phyloP scores from a whole-genome alignment of 345 rosid genomes.

The Schrenkiella parvula region DNA sequence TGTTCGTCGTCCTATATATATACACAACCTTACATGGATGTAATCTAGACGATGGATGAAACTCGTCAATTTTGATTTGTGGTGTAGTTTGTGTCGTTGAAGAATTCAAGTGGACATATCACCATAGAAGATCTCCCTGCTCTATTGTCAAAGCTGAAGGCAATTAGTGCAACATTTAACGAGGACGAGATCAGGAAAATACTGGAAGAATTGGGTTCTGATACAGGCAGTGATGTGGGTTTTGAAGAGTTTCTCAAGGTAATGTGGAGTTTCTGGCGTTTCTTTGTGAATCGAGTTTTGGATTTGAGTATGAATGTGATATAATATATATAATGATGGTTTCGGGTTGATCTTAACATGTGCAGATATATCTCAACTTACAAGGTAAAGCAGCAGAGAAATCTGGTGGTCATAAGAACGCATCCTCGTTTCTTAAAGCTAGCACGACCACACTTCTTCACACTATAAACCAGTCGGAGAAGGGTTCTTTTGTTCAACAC shows the following conservation, averaged over 20 bases:
- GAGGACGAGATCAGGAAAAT: conserved; percentile 62
- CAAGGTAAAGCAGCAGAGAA: conserved; percentile 61
- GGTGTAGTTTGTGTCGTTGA: conserved; percentile 49
- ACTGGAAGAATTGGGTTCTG: conserved; percentile 41
- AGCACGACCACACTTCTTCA: conserved; percentile 66
- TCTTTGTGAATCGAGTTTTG: neutral
- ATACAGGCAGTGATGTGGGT: conserved; percentile 43
- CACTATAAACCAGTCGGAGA: conserved; percentile 70
- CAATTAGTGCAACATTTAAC: conserved; percentile 44
- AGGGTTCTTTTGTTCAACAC: conserved; percentile 74
- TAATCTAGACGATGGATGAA: neutral
- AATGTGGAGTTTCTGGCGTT: conserved; percentile 9
- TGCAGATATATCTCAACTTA: conserved; percentile 61
- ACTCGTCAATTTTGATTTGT: neutral
- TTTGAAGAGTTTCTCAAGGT: conserved; percentile 88
- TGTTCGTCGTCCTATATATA: neutral
- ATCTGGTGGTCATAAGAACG: conserved; percentile 52
- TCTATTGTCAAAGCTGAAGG: conserved; percentile 60
- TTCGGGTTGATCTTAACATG: conserved; percentile 20
- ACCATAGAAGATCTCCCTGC: conserved; percentile 57
- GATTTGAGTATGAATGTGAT: neutral
- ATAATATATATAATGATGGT: neutral
- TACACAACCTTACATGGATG: neutral
- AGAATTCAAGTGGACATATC: conserved; percentile 62
- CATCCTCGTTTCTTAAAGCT: conserved; percentile 73